These are phyloP conservation scores for Colletotrichum spaethianum DNA, from an alignment of 2,329 filamentous ascomycete species.

Conservation along the genomic window DNA sequence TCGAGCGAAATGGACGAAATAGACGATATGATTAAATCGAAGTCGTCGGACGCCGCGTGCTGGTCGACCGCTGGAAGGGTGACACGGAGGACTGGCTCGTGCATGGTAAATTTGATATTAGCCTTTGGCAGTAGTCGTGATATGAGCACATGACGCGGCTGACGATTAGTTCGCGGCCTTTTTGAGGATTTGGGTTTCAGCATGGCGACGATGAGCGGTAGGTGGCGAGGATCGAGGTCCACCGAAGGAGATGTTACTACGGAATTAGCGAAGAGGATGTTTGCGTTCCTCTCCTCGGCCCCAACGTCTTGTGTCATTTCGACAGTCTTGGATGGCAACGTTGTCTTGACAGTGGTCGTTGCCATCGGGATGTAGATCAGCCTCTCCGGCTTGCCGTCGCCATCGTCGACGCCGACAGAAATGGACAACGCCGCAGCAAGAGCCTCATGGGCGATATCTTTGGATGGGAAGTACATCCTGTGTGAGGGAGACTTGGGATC, in stretches of 20 bases:
- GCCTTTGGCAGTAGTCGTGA: constrained; percentile 95
- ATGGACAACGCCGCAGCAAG: constrained; percentile 93
- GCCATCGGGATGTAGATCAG: constrained; percentile 97
- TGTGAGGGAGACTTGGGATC: constrained; percentile 95
- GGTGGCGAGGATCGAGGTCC: constrained; percentile 91
- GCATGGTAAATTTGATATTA: constrained; percentile 94
- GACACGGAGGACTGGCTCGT: constrained; percentile 94
- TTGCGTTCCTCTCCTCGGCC: constrained; percentile 90
- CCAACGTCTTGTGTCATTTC: constrained; percentile 81
- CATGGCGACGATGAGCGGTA: constrained; percentile 87
- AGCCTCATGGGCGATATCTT: constrained; percentile 95
- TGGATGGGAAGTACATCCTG: constrained; percentile 96
- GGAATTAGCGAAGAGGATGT: constrained; percentile 95
- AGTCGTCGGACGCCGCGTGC: constrained; percentile 79
- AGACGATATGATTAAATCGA: constrained; percentile 94
- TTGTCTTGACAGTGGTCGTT: constrained; percentile 94
- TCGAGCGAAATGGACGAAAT: constrained; percentile 95
- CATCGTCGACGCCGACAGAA: constrained; percentile 91
- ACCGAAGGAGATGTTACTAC: constrained; percentile 96
- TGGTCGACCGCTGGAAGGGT: constrained; percentile 84
- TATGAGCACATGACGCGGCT: constrained; percentile 76
- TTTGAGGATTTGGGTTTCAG: constrained; percentile 69
- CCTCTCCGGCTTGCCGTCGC: constrained; percentile 86
- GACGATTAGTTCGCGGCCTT: constrained; percentile 43
- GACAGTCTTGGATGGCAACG: constrained; percentile 93